Percentiles rank a stretch among this genome's conserved stretches.
Conservation (phyloP, 116 monocot genomes). For the Trichopus zeylanicus region DNA sequence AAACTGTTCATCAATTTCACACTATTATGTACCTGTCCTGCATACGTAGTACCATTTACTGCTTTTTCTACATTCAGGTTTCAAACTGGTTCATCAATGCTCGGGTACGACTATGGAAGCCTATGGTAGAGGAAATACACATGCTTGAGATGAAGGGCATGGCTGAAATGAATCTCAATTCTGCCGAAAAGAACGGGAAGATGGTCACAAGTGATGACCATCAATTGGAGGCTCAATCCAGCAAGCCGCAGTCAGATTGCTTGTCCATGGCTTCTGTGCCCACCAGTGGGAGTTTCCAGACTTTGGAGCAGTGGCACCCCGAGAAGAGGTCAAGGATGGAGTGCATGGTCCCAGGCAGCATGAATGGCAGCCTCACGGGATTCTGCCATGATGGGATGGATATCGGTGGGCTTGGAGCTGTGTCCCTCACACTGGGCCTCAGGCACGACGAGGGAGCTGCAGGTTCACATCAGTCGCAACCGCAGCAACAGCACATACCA, state of each 20-base stretch:
- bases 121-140: conserved; percentile 57
- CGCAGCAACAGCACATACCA: conserved; percentile 33
- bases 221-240: conserved; percentile 8
- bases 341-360: conserved; percentile 4
- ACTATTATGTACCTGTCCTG: too few relatives aligned
- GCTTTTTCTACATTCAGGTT: conserved; percentile 13
- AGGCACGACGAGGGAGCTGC: conserved; percentile 25
- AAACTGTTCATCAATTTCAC: too few relatives aligned
- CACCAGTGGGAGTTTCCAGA: background rate
- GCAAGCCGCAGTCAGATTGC: conserved; percentile 9
- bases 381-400: conserved; percentile 31
- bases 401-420: conserved; percentile 28
- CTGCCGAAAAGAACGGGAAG: conserved; percentile 10
- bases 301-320: conserved; percentile 24
- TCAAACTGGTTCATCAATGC: conserved; percentile 64
- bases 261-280: conserved; percentile 6
- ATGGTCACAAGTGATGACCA: background rate
- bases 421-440: conserved; percentile 43
- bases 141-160: conserved; percentile 38
- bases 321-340: conserved; percentile 39
- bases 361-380: conserved; percentile 28
- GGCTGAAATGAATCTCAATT: conserved; percentile 26
- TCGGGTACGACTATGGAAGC: conserved; percentile 46
- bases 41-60: background rate
- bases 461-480: conserved; percentile 16